A percentile compares a stretch with the other conserved stretches of the same genome.
These are phyloP conservation scores for Phaeosphaeria sp. DNA, from an alignment of 2,329 filamentous ascomycete species.

Conservation along the genomic window DNA sequence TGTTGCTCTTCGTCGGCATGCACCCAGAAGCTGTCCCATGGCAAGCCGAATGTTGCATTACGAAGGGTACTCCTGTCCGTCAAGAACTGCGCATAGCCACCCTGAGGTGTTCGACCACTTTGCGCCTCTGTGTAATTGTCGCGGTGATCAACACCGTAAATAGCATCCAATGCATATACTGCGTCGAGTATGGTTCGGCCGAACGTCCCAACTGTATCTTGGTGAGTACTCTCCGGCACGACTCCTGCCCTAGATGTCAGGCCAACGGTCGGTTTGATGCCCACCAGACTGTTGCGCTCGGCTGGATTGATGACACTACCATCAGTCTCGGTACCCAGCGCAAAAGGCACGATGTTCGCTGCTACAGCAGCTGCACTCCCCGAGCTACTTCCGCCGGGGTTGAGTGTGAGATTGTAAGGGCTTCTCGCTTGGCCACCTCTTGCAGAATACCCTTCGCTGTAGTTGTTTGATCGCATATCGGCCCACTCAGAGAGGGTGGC, in stretches of 20 bases:
- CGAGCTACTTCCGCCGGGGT: conserved; percentile 71
- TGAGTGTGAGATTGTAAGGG: conserved; percentile 72
- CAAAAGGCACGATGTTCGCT: conserved; percentile 67
- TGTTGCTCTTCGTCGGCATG: conserved; percentile 64
- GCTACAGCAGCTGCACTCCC: conserved; percentile 71
- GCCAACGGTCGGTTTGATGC: conserved; percentile 78
- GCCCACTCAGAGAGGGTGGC: conserved; percentile 77
- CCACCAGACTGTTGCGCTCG: conserved; percentile 71
- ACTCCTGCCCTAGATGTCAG: conserved; percentile 66
- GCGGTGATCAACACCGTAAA: conserved; percentile 66
- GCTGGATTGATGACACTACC: conserved; percentile 72
- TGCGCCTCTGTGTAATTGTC: conserved; percentile 73
- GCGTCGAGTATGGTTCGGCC: conserved; percentile 74
- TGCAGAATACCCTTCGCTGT: conserved; percentile 42
- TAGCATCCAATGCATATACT: conserved; percentile 69
- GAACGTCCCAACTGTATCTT: conserved; percentile 73
- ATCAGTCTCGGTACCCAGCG: conserved; percentile 77
- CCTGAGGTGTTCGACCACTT: conserved; percentile 58
- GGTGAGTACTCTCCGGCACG: conserved; percentile 70
- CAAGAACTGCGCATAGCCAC: conserved; percentile 66
- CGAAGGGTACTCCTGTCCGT: conserved; percentile 61
- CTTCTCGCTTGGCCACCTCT: conserved; percentile 40
- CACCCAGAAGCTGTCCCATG: conserved; percentile 75
- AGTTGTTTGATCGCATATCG: conserved; percentile 43
- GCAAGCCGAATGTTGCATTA: conserved; percentile 71